A percentile compares a stretch with the other conserved stretches of the same genome.
These are phyloP conservation scores for Trichosporon sp. DNA, from an alignment of 1,284 basidiomycete species.

Conservation along the genomic window DNA sequence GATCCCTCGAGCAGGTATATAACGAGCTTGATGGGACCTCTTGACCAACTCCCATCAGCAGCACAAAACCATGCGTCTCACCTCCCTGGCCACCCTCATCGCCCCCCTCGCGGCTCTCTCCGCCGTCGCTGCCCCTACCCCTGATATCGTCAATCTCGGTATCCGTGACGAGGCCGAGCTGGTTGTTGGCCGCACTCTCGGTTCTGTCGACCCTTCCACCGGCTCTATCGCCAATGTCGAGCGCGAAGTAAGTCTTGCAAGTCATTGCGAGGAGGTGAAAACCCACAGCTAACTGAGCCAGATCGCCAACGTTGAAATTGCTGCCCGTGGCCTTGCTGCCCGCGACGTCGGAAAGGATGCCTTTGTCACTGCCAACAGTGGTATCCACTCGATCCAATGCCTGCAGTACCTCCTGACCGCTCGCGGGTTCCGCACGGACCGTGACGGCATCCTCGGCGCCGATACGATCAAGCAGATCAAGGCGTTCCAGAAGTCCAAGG, in stretches of 20 bases:
- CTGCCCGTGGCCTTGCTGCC: not conserved
- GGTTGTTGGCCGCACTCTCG: not conserved
- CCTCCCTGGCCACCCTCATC: constrained; percentile 1
- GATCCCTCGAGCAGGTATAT: not conserved
- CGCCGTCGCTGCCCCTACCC: not conserved
- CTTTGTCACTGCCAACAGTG: constrained; percentile 11
- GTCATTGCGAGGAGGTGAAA: no score
- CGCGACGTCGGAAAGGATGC: constrained; percentile 5
- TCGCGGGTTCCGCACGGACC: not conserved
- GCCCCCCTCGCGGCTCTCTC: constrained; percentile 5
- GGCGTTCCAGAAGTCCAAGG: constrained; percentile 13
- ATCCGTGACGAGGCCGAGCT: not conserved
- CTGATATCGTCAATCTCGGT: not conserved
- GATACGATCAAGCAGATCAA: constrained; percentile 9
- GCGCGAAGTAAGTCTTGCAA: not conserved
- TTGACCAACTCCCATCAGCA: no score
- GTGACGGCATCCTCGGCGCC: not conserved
- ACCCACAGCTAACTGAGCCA: not conserved
- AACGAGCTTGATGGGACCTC: not conserved
- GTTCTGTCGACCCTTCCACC: not conserved
- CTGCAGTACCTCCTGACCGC: constrained; percentile 14
- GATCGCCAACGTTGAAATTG: not conserved
- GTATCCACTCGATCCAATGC: constrained; percentile 7
- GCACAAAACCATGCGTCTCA: constrained; percentile 4
- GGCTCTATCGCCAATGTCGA: constrained; percentile 1